These are phyloP conservation scores for Cantharellus cinnabarinus DNA, from an alignment of 768 basidiomycete species.

Conservation along the genomic window DNA sequence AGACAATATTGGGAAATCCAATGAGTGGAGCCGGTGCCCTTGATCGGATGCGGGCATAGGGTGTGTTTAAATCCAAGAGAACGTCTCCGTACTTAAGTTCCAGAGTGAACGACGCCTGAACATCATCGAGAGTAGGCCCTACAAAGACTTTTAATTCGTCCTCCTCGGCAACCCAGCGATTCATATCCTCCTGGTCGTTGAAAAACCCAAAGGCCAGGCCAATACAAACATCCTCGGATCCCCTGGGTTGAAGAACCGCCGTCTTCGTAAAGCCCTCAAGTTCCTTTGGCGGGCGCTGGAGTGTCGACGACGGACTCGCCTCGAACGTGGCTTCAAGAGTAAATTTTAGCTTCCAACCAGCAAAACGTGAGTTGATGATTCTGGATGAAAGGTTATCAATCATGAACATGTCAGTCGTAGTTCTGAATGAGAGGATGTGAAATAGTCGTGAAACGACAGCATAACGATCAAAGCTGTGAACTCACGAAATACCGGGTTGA, in stretches of 20 bases:
- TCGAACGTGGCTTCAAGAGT: slow-evolving; percentile 1
- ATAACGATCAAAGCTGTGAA: neutral
- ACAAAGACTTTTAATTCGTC: slow-evolving; percentile 32
- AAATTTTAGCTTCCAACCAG: neutral
- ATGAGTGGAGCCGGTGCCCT: too few species aligned
- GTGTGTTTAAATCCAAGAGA: neutral
- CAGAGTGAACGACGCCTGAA: slow-evolving; percentile 11
- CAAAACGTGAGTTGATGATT: neutral
- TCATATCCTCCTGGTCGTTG: slow-evolving; percentile 21
- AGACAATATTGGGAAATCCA: too few species aligned
- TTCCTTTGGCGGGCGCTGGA: slow-evolving; percentile 35
- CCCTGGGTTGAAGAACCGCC: slow-evolving; percentile 16
- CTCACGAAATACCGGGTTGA: neutral
- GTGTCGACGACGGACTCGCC: slow-evolving; percentile 16
- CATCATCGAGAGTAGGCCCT: slow-evolving; percentile 29
- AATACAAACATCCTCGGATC: slow-evolving; percentile 14
- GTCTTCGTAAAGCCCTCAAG: slow-evolving; percentile 32
- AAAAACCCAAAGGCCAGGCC: slow-evolving; percentile 33
- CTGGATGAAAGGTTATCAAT: neutral
- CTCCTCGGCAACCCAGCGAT: slow-evolving; percentile 28
- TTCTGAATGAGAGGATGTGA: neutral
- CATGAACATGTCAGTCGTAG: neutral
- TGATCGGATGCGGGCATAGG: too few species aligned
- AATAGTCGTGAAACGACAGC: neutral
- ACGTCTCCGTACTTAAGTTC: neutral